Evolutionary conservation across 176 grass and related monocot species (phyloP), one percentile per base, ranked within the genome.

Genomic region (Musa troglodytarum): DNA sequence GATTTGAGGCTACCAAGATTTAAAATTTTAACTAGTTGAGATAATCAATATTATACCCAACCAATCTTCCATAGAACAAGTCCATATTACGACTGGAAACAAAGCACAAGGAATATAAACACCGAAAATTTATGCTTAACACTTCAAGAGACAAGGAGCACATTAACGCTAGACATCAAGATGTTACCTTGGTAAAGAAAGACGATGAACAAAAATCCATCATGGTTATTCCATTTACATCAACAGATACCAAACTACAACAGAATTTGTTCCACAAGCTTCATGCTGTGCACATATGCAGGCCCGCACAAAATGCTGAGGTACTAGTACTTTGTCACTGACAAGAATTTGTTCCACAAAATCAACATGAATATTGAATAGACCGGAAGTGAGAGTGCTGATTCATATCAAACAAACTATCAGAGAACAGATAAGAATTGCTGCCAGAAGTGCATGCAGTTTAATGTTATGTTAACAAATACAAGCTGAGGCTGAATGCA

Each of bases 271-370:
- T 22, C 22, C 22, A 22, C 80, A 87, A 2, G 82, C 51, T 83
- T 78, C 85, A 43, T 83, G 81, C n/a, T 85, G 80, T 43, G 89
- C 89, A 75, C 54, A 68, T 59, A 91, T 85, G 14, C 77, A 81
- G 59, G 82, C 74, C 20, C 25, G 80, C 50, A 65, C 65, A 23
- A 87, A 63, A 75, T 85, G 77, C 21, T 82, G 80, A 74, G 78
- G 53, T 63, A 74, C 57, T 75, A 85, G 80, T 67, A 50, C 70
- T 61, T 87, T 83, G 57, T 85, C 89, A 34, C 87, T 91, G 11
- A 91, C 79, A 26, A 91, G 80, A 78, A 91, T 91, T 80, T 87
- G 89, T 59, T 91, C 89, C 43, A 83, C 74, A 52, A 91, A 91
- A 71, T 91, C 85, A 52, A 87, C 82, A 8, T 80, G 77, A n/a